Evolutionary conservation across 345 rosid species (phyloP), one percentile per base, ranked within the genome.

Genomic region (Camelina sativa): DNA sequence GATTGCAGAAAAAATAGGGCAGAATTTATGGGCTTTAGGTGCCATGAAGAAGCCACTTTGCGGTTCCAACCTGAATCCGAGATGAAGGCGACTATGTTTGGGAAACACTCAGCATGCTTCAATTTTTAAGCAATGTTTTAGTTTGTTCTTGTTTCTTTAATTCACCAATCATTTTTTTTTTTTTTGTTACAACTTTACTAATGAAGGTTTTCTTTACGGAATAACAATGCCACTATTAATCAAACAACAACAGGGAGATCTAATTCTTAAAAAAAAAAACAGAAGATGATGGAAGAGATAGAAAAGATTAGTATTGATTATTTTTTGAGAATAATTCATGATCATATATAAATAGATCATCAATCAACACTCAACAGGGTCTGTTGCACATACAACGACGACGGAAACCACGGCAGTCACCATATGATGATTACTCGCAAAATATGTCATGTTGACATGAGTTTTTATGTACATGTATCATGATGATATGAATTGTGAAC

Each of bases 331-430:
- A 17, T 16, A 16, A 8, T 35, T 12, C 8, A 54, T 0, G 3
- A 25, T 23, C 7, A 51, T 20, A 20, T 6, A 6, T 23, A 54
- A 4, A 54, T 23, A 13, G 4, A 25, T 55, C 3, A 19, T 61
- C 11, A 1, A 38, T 63, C 15, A 37, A 37, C 40, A 37, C 40
- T 38, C 48, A 65, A 53, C 79, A 76, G 1, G 74, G 74, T 76
- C 16, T 61, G 44, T 16, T 52, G 41, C 79, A 76, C 15, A 52
- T 43, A 54, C 74, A 76, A 22, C 74, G 73, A 67, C 67, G 73
- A 25, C 47, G 79, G 41, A 68, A 20, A 11, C 79, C 79, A 11
- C 54, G 74, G 22, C 79, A 76, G 50, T 68, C 74, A 61, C 79
- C 74, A 69, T 60, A 37, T 37, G 53, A 16, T 17, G 8, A 35